Evolutionary conservation across 2,329 filamentous ascomycete genomes (phyloP), one percentile per base, ranked within the genome.

Genomic region (Fonsecaea erecta): DNA sequence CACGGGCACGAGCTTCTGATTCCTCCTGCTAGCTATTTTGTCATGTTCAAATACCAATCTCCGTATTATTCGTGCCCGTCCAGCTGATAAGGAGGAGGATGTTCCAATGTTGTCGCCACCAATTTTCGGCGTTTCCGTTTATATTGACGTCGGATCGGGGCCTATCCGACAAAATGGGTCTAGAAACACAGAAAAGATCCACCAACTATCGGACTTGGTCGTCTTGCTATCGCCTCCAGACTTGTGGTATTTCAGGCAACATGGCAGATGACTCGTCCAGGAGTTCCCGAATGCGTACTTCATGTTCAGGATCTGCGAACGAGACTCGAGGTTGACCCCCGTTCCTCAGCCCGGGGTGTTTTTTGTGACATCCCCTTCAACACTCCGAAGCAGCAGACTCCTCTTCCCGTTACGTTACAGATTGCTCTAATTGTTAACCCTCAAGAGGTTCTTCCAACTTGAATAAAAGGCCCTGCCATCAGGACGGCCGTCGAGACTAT

Each of bases 1-100:
- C 18, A 52, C 58, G 14, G 28, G 46, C 28, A 26, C n/a, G 30
- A 46, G 58, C 34, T 32, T 53, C 48, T 60, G 58, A 53, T 52
- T 37, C 30, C 16, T 30, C 28, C 21, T 18, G 32, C 30, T 51
- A 26, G 30, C 8, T 35, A 21, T 12, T 34, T 11, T 11, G 32
- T 34, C 32, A 11, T 34, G 6, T 11, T 34, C 32, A 34, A 34
- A 34, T 34, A 12, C 32, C 5, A 34, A 34, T 34, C 5, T 7
- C 32, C 11, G 32, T 7, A 34, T 34, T 34, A 11, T 30, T 30
- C 52, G 52, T 18, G 14, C 2, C 52, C 46, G 21, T 16, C 16
- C 26, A 12, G 52, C 28, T 55, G 52, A 35, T 34, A 34, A 12
- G 11, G 2, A 34, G 11, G 32, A 9, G 30, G 32, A 11, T 11